Conservation (phyloP, 129 eudicot species). For the Tagetes patula region DNA sequence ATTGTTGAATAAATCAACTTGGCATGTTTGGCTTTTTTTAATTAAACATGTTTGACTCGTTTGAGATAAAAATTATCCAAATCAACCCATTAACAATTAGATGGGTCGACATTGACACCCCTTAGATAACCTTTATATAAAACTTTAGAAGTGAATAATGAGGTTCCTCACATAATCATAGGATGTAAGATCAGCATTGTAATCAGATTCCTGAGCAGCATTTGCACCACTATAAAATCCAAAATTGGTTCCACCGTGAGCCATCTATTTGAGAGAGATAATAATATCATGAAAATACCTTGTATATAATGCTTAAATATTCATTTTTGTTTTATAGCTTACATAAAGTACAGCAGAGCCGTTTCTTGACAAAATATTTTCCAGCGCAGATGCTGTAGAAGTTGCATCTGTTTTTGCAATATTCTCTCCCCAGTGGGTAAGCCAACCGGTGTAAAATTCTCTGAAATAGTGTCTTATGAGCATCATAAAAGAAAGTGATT, state of each 20-base stretch:
- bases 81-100: neutral
- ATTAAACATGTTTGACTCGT: neutral
- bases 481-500: constrained; percentile 12
- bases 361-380: constrained; percentile 64
- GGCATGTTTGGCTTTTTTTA: neutral
- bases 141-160: neutral
- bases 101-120: neutral
- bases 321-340: constrained; percentile 25
- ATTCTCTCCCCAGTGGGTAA: constrained; percentile 93
- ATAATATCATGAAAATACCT: constrained; percentile 14
- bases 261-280: constrained; percentile 60
- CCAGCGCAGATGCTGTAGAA: constrained; percentile 73
- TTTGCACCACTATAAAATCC: constrained; percentile 96
- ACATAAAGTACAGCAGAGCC: constrained; percentile 98
- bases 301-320: neutral
- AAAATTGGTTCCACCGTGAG: constrained; percentile 95
- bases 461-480: constrained; percentile 40
- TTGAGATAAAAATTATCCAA: neutral
- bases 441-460: constrained; percentile 97
- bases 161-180: constrained; percentile 81
- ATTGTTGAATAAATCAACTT: neutral
- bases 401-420: constrained; percentile 76
- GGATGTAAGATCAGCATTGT: constrained; percentile 93
- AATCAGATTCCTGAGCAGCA: constrained; percentile 65
- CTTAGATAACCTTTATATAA: neutral